Evolutionary conservation across 2,329 filamentous ascomycete genomes (phyloP), one percentile per base, ranked within the genome.

Genomic region (Scytalidium lignicola): DNA sequence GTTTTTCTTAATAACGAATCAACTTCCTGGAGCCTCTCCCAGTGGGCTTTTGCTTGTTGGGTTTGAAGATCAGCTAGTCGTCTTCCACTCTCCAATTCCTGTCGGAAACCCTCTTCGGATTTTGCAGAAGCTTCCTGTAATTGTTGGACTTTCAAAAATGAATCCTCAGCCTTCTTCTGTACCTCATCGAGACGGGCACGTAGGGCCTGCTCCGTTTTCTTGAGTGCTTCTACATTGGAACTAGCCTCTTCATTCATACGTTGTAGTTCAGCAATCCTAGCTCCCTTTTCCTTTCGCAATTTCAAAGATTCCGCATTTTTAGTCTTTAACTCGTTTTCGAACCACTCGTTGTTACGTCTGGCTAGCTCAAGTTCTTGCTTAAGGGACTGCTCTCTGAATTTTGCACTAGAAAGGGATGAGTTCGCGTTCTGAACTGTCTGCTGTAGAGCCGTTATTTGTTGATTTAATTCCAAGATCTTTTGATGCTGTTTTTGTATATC

Each of bases 201-300:
- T 28, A 96, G 79, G 22, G 87, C 80, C 51, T 88, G 82, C 63
- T 96, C 91, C 37, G 83, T 88, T 37, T 88, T 85, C 62, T 86
- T 86, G 19, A 95, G 72, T 9, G 86, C 79, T 48, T 96, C 90
- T 46, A 90, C 78, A 26, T 80, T 85, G 18, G 87, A 85, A 55
- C 79, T 84, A 41, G 86, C 82, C 57, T 99, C 93, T 58, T 97
- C 92, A 58, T 92, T 88, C 52, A 87, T 82, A 47, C 90, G 87
- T 67, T 96, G 88, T 22, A 99, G 80, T 61, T 95, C 88, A 8
- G 90, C 81, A 58, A 97, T 89, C 37, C 88, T 86, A 1, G 90
- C 85, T 54, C 88, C 88, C 75, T 96, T 97, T 65, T 99, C 93
- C 65, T 96, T 97, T 55, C 93, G 83, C 68, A 88, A 92, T 63